Base-by-base conservation (phyloP, 1,284 basidiomycete species). In the Retiboletus fuscus region DNA sequence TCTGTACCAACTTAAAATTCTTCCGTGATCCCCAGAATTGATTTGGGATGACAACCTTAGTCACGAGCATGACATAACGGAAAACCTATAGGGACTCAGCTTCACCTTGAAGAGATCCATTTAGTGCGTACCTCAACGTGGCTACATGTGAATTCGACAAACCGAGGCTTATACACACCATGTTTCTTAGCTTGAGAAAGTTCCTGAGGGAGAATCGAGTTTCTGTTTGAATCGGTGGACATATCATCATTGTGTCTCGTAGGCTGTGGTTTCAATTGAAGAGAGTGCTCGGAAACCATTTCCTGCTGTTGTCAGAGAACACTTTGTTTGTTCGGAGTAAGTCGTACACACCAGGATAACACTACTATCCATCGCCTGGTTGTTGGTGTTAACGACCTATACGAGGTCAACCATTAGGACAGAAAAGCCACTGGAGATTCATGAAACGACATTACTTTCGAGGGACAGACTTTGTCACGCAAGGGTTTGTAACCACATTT, bases 21-120 rank as follows among this genome's bases (percentile, higher is more conserved):
- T 82, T 82, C 30, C 86, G 81, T 26, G 90, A 92, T 5, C 97
- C 97, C 90, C 96, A 95, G 65, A 98, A 88, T 8, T 87, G 86
- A 24, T 87, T 85, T 0, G 96, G 94, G 55, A 99, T 89, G 5
- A 98, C 88, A 3, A 85, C 79, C 53, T 90, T 90, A 1, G 95
- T 90, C 30, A 94, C 86, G 0, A 89, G 78, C 2, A 85, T 83
- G 8, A 90, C 88, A 82, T 91, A 97, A 26, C 91, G 86, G 75
- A 87, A 91, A 53, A 98, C 93, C 93, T 95, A 69, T 8, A 34
- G 13, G 26, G 3, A 61, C 15, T 73, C 43, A 68, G n/a, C 26
- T 39, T 64, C 24, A 7, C n/a, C 20, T 60, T 41, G 3, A 7
- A 55, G 24, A 47, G 26, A 30, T 5, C 39, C 18, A 53, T 51